These are phyloP conservation scores for Apiotrichum siamense DNA, from an alignment of 1,284 basidiomycete species.

Conservation along the genomic window DNA sequence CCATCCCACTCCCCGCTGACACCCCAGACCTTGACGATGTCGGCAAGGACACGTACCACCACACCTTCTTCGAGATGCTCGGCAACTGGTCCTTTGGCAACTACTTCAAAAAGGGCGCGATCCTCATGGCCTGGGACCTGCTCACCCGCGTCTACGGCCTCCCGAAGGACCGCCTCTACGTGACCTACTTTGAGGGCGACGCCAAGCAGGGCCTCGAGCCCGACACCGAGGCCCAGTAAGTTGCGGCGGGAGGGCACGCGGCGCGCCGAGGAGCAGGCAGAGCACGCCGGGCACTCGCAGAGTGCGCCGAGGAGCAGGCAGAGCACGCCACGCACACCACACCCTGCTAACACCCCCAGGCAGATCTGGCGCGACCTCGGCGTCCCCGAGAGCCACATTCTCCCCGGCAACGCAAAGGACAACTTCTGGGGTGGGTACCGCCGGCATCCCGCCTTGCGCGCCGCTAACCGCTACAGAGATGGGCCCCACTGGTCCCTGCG, in stretches of 20 bases:
- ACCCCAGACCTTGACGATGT: conserved; percentile 90
- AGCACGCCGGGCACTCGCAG: too few species aligned
- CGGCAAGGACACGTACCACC: conserved; percentile 72
- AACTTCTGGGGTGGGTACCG: conserved; percentile 88
- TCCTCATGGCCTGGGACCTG: conserved; percentile 88
- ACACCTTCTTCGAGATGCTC: conserved; percentile 99
- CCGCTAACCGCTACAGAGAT: conserved; percentile 60
- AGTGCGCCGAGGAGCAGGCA: too few species aligned
- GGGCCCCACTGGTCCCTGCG: conserved; percentile 96
- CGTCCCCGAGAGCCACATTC: conserved; percentile 78
- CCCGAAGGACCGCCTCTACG: conserved; percentile 85
- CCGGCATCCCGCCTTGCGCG: neutral
- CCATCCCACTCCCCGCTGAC: neutral
- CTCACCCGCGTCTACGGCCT: conserved; percentile 79
- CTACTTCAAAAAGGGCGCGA: conserved; percentile 99
- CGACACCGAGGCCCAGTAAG: conserved; percentile 69
- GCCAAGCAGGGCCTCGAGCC: conserved; percentile 75
- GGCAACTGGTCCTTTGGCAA: conserved; percentile 99
- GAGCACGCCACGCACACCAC: too few species aligned
- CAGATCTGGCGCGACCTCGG: conserved; percentile 83
- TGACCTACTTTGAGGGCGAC: conserved; percentile 97
- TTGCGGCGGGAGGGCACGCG: too few species aligned
- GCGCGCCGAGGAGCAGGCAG: too few species aligned
- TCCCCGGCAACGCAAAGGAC: conserved; percentile 92
- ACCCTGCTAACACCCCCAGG: too few species aligned